Evolutionary conservation across 257 asterid genomes (phyloP), one percentile per base, ranked within the genome.

Genomic region (Plantago elongata): DNA sequence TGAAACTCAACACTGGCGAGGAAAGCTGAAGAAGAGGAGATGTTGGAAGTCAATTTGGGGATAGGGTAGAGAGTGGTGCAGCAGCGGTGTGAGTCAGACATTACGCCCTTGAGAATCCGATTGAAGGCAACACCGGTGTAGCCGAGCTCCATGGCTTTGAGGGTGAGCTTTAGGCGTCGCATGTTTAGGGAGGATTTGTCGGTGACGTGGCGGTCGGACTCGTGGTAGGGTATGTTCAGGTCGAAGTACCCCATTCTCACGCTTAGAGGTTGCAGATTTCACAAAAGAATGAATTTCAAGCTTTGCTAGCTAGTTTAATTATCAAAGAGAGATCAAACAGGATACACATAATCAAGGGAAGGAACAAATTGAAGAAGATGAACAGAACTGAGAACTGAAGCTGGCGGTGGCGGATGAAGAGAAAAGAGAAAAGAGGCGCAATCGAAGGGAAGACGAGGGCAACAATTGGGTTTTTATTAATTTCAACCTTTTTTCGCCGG

Each of bases 81-180:
- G 75, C 95, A 87, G 57, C 94, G 97, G 74, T 89, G 84, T 43
- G 87, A 61, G 44, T 89, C 96, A 5, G 99, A 82, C 83, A 89
- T 83, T 55, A 85, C 95, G 66, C 96, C 97, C 68, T 78, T 93
- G 72, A 93, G 65, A 15, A 77, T 79, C 54, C 94, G 91, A 70
- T 85, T 93, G 87, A 79, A 87, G 60, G 97, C 94, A 4, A 84
- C 77, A 49, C 89, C 99, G 4, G 91, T 74, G 83, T 81, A 92
- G 45, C 99, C 99, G 11, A 92, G 79, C 65, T 85, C 97, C 75
- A 89, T 79, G 66, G 89, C 84, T 72, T 83, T 87, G 51, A 83
- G 57, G 11, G 71, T 72, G 66, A 87, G 87, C 78, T 87, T 89
- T 52, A 89, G 77, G 51, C 96, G 94, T 62, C 72, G 77, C 54